Base-by-base conservation (phyloP, 768 basidiomycete species). In the Rhodotorula toruloides region DNA sequence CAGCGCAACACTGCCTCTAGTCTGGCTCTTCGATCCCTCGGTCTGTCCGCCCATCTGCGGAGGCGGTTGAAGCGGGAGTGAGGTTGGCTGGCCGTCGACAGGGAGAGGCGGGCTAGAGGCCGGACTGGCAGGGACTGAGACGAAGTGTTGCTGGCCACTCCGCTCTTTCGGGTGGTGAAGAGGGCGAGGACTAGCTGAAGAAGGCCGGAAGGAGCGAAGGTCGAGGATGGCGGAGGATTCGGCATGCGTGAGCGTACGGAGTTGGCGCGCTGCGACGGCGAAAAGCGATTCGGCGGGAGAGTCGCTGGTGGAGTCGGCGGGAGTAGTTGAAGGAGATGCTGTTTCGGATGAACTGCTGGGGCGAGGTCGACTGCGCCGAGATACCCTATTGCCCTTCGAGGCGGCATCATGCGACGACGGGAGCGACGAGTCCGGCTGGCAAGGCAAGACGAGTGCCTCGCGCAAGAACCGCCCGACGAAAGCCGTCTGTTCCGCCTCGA, bases 361-460 rank as follows among this genome's bases (percentile, higher is more conserved):
- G 9, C 31, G 31, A 29, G n/a, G n/a, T n/a, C n/a, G n/a, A n/a
- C n/a, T n/a, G n/a, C n/a, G n/a, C n/a, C n/a, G n/a, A n/a, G n/a
- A n/a, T n/a, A n/a, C n/a, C n/a, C n/a, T n/a, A n/a, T n/a, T n/a
- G n/a, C n/a, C n/a, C n/a, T n/a, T n/a, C n/a, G n/a, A n/a, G n/a
- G n/a, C n/a, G n/a, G n/a, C n/a, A n/a, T n/a, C n/a, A n/a, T n/a
- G n/a, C n/a, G n/a, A n/a, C n/a, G n/a, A n/a, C 36, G 37, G 46
- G 16, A n/a, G 36, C 39, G 2, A 17, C 8, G 47, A 49, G 37
- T 54, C 65, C 8, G 54, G 56, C 39, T 58, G 57, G 22, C 39
- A 22, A 2, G 66, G 68, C 27, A 64, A 32, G 40, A 69, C 68
- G 50, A 69, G 68, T 4, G 68, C 68, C 13, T 50, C 32, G 2